Evolutionary conservation across 2,329 filamentous ascomycete species (phyloP).

Genomic region (Ophiosphaerella narmari): DNA sequence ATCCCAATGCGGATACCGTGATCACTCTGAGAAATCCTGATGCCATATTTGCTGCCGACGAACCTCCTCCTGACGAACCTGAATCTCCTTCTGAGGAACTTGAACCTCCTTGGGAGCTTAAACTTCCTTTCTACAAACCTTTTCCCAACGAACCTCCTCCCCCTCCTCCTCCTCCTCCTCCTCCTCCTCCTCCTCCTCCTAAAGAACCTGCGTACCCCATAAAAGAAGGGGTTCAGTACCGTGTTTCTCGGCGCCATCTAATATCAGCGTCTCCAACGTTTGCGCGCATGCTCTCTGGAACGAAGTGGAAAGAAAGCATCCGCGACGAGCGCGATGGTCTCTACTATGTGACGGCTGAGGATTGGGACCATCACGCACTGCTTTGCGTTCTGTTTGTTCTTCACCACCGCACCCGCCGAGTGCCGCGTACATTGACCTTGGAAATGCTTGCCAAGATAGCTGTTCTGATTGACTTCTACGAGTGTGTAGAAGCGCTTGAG

Average conservation of each 20-base stretch:
- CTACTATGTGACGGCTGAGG: constrained; percentile 2
- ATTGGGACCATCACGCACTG: constrained; percentile 47
- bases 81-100: too few relatives aligned
- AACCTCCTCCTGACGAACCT: too few relatives aligned
- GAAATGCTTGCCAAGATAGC: constrained; percentile 54
- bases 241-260: constrained; percentile 6
- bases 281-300: background rate
- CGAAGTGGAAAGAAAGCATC: background rate
- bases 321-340: constrained; percentile 4
- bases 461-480: constrained; percentile 50
- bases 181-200: too few relatives aligned
- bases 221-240: constrained; percentile 3
- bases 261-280: constrained; percentile 1
- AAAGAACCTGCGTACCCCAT: too few relatives aligned
- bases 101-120: too few relatives aligned
- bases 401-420: constrained; percentile 48
- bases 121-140: too few relatives aligned
- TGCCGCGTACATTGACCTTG: constrained; percentile 47
- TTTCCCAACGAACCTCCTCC: too few relatives aligned
- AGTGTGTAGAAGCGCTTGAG: constrained; percentile 51
- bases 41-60: too few relatives aligned
- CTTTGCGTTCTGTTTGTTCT: constrained; percentile 52
- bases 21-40: too few relatives aligned
- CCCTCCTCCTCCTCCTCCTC: too few relatives aligned
- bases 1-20: too few relatives aligned